Conservation (phyloP, 2,329 filamentous ascomycete genomes). For the Elsinoe perseae region DNA sequence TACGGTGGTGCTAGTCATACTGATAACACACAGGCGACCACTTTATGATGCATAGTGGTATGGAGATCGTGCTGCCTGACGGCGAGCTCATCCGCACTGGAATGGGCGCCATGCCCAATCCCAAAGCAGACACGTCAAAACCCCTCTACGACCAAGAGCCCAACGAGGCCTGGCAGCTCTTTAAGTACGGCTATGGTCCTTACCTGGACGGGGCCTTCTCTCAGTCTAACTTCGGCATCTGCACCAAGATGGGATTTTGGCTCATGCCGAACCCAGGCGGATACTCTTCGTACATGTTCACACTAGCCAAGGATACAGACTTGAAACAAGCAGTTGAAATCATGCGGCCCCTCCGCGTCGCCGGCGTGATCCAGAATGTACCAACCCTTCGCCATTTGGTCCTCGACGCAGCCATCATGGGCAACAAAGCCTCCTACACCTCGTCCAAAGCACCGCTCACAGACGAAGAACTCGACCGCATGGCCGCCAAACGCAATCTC, state of each 20-base stretch:
- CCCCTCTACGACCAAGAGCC: slow-evolving; percentile 23
- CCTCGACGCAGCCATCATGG: slow-evolving; percentile 37
- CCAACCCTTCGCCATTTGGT: slow-evolving; percentile 41
- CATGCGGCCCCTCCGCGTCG: slow-evolving; percentile 38
- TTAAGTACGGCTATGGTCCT: slow-evolving; percentile 29
- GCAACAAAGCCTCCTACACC: slow-evolving; percentile 9
- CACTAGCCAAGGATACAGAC: slow-evolving; percentile 44
- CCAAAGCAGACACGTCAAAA: slow-evolving; percentile 20
- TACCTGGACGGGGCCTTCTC: slow-evolving; percentile 42
- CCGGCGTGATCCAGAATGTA: slow-evolving; percentile 42
- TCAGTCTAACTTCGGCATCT: slow-evolving; percentile 46
- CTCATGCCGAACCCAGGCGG: slow-evolving; percentile 46
- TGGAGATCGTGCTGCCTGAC: slow-evolving; percentile 41
- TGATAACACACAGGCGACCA: slow-evolving; percentile 24
- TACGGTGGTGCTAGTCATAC: background rate
- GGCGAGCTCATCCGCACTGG: slow-evolving; percentile 41
- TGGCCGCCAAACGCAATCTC: slow-evolving; percentile 36
- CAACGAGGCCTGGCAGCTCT: slow-evolving; percentile 30
- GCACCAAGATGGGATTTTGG: slow-evolving; percentile 43
- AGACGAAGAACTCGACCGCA: slow-evolving; percentile 36
- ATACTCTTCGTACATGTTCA: slow-evolving; percentile 39
- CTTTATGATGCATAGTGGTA: slow-evolving; percentile 35
- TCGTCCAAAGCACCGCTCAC: slow-evolving; percentile 30
- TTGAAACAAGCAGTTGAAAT: slow-evolving; percentile 43
- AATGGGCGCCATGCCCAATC: slow-evolving; percentile 37